Percentiles rank a stretch among this genome's conserved stretches.
phyloP scores from a whole-genome alignment of 2,329 filamentous ascomycete species.

The Colletotrichum incanum region DNA sequence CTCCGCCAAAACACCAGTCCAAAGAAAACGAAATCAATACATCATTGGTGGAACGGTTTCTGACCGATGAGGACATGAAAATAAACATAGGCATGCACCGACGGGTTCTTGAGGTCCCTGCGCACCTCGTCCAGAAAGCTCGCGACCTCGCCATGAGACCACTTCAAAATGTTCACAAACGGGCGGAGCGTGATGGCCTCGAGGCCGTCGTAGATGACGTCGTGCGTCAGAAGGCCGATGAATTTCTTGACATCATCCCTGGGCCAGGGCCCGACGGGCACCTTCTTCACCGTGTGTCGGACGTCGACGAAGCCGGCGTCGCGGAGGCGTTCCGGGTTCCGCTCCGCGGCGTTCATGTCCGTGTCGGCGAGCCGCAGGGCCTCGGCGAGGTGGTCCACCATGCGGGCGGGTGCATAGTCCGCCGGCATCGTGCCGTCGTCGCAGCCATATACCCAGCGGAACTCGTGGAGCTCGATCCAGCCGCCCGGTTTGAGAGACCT shows the following conservation, averaged over 20 bases:
- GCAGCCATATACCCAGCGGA: constrained; percentile 55
- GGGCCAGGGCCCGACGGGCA: constrained; percentile 70
- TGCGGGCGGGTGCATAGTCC: constrained; percentile 50
- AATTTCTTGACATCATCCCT: constrained; percentile 61
- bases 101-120: constrained; percentile 16
- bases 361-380: constrained; percentile 54
- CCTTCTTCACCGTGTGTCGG: constrained; percentile 65
- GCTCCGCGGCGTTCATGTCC: constrained; percentile 58
- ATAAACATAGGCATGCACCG: constrained; percentile 29
- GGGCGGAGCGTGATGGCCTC: constrained; percentile 61
- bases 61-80: constrained; percentile 17
- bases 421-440: constrained; percentile 64
- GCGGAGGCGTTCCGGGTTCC: constrained; percentile 54
- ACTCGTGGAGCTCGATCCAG: constrained; percentile 70
- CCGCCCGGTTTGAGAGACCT: constrained; percentile 64
- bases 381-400: constrained; percentile 22
- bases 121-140: constrained; percentile 47
- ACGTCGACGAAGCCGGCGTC: constrained; percentile 71
- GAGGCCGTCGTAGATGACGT: constrained; percentile 57
- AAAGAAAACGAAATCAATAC: too few relatives aligned
- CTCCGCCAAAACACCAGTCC: not conserved
- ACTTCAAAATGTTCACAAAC: constrained; percentile 58
- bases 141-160: constrained; percentile 64
- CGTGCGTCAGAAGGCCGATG: constrained; percentile 61
- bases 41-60: not conserved